Conservation (phyloP, 495 filamentous ascomycete genomes). For the Annulohypoxylon stygium region DNA sequence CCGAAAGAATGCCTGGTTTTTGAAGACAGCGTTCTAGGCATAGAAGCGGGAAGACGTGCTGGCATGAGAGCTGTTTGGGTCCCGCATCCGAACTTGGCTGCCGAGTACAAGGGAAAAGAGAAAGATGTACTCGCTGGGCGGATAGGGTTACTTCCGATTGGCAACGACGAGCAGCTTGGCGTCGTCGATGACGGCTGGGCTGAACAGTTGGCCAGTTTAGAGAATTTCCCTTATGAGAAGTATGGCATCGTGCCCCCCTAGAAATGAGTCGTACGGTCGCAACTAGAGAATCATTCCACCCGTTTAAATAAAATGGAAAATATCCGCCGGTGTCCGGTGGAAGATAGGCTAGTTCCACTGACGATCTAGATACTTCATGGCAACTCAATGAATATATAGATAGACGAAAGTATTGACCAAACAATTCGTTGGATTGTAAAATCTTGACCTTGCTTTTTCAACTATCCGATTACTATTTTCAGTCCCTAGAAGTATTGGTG, state of each 20-base stretch:
- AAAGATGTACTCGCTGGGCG: conserved; percentile 82
- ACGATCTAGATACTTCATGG: not conserved
- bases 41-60: conserved; percentile 84
- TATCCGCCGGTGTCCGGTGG: conserved; percentile 26
- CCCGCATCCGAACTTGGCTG: conserved; percentile 77
- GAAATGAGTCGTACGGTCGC: not conserved
- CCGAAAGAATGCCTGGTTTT: conserved; percentile 90
- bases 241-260: conserved; percentile 46
- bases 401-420: not conserved
- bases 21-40: conserved; percentile 87
- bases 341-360: not conserved
- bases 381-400: not conserved
- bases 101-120: conserved; percentile 75
- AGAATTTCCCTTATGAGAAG: conserved; percentile 73
- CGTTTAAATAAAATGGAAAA: not conserved
- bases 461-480: not conserved
- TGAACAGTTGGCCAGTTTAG: conserved; percentile 67
- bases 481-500: not conserved
- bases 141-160: conserved; percentile 68
- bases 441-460: not conserved
- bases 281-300: not conserved
- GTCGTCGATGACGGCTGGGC: conserved; percentile 75
- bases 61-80: conserved; percentile 93
- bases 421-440: not conserved
- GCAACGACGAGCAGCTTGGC: conserved; percentile 58